These are phyloP conservation scores for Volvox africanus DNA, from an alignment of 139 green algal genomes.

Conservation along the genomic window DNA sequence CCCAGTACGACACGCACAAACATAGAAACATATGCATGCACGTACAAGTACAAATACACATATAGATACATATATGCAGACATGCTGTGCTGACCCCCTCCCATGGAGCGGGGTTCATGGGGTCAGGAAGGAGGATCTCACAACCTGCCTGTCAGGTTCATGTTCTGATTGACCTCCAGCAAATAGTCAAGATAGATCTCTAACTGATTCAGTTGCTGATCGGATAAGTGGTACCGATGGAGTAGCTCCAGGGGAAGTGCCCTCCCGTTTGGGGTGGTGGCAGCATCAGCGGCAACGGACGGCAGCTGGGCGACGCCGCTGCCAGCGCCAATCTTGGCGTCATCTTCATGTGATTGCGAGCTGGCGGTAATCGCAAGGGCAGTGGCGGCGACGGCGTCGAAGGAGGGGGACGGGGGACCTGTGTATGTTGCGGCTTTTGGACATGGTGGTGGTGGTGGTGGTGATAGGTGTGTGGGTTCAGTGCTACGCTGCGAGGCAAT, in stretches of 20 bases:
- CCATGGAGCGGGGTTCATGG: no score
- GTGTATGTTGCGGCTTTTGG: neutral
- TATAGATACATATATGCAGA: no score
- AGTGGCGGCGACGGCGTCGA: neutral
- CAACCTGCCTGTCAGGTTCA: conserved; percentile 83
- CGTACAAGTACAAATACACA: no score
- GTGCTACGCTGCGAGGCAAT: no score
- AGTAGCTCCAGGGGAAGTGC: neutral
- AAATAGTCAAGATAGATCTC: conserved; percentile 75
- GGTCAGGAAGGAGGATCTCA: neutral
- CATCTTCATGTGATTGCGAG: neutral
- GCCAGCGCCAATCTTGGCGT: neutral
- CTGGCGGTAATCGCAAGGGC: neutral
- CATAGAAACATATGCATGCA: no score
- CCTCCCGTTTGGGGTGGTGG: neutral
- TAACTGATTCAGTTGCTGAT: conserved; percentile 59
- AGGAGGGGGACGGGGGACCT: neutral
- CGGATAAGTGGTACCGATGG: neutral
- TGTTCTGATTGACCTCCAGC: conserved; percentile 77
- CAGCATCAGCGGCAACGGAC: neutral
- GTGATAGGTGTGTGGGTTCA: no score
- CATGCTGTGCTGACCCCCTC: no score
- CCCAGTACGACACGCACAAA: no score
- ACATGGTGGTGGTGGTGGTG: neutral
- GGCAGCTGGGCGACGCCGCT: no score